These are phyloP conservation scores for Vigna nakashimae DNA, from an alignment of 306 rosid species.

Conservation along the genomic window DNA sequence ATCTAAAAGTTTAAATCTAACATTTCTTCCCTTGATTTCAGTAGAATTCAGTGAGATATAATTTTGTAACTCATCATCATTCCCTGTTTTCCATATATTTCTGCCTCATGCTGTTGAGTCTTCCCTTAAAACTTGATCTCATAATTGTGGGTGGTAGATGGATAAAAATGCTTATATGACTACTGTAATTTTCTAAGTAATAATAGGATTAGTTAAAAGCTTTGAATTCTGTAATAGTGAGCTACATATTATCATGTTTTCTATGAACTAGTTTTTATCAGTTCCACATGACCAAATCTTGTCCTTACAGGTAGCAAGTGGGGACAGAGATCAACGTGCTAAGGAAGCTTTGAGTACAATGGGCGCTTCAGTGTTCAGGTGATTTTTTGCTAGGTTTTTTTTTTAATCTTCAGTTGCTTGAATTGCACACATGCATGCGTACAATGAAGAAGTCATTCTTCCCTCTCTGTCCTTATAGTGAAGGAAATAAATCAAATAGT, in stretches of 20 bases:
- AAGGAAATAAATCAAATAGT: background rate
- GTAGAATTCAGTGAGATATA: conserved; percentile 20
- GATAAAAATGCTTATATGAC: background rate
- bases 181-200: background rate
- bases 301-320: conserved; percentile 74
- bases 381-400: conserved; percentile 12
- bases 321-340: conserved; percentile 78
- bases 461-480: conserved; percentile 19
- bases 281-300: conserved; percentile 17
- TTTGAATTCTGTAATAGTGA: conserved; percentile 4
- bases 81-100: background rate
- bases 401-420: conserved; percentile 24
- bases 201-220: background rate
- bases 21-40: conserved; percentile 24
- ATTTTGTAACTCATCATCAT: background rate
- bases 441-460: conserved; percentile 14
- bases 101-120: background rate
- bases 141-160: background rate
- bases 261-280: conserved; percentile 19
- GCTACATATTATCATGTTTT: conserved; percentile 21
- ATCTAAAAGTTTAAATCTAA: background rate
- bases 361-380: conserved; percentile 99
- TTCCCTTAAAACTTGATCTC: conserved; percentile 1
- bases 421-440: conserved; percentile 24
- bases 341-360: conserved; percentile 92